Conservation (phyloP, 805 yeast genomes). For the Saccharomyces eubayanus region DNA sequence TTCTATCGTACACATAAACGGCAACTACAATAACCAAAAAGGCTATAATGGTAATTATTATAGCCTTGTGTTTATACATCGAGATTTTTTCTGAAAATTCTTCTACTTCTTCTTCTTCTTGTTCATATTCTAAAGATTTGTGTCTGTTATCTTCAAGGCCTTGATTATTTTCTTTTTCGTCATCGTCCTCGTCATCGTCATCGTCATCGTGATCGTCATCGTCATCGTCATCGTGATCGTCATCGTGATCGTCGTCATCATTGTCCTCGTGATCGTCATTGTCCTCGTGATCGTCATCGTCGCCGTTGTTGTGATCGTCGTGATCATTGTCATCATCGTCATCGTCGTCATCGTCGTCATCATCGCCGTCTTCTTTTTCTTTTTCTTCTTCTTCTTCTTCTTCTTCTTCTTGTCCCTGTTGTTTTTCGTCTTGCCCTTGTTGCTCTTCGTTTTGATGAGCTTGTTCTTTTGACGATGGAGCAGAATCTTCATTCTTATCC, state of each 20-base stretch:
- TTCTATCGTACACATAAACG: constrained; percentile 9
- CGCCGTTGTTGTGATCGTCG: constrained; percentile 45
- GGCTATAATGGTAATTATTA: constrained; percentile 3
- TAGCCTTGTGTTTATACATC: background rate
- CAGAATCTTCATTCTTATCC: constrained; percentile 51
- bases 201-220: constrained; percentile 41
- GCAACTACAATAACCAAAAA: constrained; percentile 6
- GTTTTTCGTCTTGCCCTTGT: constrained; percentile 53
- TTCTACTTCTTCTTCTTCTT: constrained; percentile 5
- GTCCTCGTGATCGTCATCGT: constrained; percentile 31
- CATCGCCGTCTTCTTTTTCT: constrained; percentile 56
- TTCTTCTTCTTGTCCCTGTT: constrained; percentile 80
- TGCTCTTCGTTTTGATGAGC: constrained; percentile 68
- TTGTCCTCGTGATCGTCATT: constrained; percentile 8
- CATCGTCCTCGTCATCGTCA: constrained; percentile 45
- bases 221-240: constrained; percentile 37
- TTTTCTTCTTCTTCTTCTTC: constrained; percentile 67
- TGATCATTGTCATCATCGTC: constrained; percentile 39
- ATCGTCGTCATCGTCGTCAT: constrained; percentile 38
- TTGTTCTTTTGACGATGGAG: no score
- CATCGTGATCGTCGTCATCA: constrained; percentile 8
- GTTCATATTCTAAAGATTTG: constrained; percentile 3
- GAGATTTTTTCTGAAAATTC: constrained; percentile 4
- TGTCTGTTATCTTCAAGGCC: constrained; percentile 5
- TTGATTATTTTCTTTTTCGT: constrained; percentile 15